Conservation (phyloP, 225 moss, liverwort and hornwort genomes). For the Climacium dendroides region DNA sequence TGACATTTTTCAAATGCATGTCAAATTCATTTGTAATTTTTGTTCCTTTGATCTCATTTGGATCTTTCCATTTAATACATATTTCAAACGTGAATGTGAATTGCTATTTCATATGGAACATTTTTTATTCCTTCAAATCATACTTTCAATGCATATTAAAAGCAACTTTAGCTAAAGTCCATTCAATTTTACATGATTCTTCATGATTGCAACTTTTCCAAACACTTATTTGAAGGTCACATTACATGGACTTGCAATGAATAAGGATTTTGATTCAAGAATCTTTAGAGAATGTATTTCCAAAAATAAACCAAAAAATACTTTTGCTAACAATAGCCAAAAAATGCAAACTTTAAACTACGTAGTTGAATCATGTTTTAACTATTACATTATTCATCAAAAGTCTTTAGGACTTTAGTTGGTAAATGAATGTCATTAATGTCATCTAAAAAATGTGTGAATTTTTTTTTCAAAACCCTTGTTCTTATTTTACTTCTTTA, state of each 20-base stretch:
- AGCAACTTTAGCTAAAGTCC: background rate
- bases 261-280: too few species aligned
- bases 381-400: background rate
- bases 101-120: fast-evolving
- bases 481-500: fast-evolving
- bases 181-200: background rate
- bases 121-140: background rate
- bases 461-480: background rate
- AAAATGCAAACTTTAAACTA: too few species aligned
- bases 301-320: too few species aligned
- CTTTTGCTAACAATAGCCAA: fast-evolving
- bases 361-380: fast-evolving
- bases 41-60: fast-evolving
- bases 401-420: background rate
- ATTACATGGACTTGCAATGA: too few species aligned
- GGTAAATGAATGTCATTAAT: background rate
- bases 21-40: background rate
- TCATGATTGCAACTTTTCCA: background rate
- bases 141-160: fast-evolving
- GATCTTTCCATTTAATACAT: fast-evolving
- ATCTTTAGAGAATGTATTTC: too few species aligned
- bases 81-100: background rate
- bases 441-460: background rate
- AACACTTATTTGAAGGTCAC: fast-evolving
- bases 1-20: background rate